Evolutionary conservation across 2,329 filamentous ascomycete species (phyloP).

Genomic region (Zalaria obscura): DNA sequence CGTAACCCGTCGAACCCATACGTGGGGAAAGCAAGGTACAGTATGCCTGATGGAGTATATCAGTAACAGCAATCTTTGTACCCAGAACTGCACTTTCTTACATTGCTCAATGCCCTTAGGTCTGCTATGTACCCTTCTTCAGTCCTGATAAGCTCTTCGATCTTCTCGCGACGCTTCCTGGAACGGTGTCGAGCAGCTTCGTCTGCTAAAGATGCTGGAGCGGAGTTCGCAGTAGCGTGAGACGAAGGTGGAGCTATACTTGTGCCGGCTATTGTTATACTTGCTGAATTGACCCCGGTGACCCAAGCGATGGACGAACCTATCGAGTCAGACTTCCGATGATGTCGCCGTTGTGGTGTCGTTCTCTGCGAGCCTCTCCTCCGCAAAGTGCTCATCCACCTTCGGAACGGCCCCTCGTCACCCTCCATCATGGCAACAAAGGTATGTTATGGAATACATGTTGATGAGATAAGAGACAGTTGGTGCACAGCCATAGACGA

Average conservation of each 20-base stretch:
- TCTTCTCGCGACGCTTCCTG: conserved; percentile 59
- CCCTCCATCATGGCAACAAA: neutral
- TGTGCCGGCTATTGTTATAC: conserved; percentile 58
- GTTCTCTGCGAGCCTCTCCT: conserved; percentile 28
- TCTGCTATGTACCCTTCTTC: conserved; percentile 85
- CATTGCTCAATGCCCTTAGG: conserved; percentile 73
- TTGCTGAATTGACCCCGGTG: conserved; percentile 67
- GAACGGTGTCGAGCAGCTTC: conserved; percentile 57
- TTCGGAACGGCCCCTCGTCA: conserved; percentile 42
- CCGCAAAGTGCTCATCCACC: conserved; percentile 60
- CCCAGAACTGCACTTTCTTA: conserved; percentile 21
- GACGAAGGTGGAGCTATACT: conserved; percentile 53
- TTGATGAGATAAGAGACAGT: too few relatives aligned
- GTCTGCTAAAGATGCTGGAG: conserved; percentile 40
- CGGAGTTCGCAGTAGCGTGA: conserved; percentile 32
- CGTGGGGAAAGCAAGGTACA: conserved; percentile 24
- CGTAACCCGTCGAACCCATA: conserved; percentile 11
- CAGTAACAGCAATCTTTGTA: neutral
- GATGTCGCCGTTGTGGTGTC: conserved; percentile 8
- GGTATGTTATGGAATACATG: too few relatives aligned
- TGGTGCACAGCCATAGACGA: too few relatives aligned
- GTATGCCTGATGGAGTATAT: conserved; percentile 21
- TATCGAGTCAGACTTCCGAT: conserved; percentile 40
- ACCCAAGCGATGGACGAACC: conserved; percentile 68
- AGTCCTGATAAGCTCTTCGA: conserved; percentile 74